Evolutionary conservation across 2,329 filamentous ascomycete genomes (phyloP).

Genomic region (Apiospora hydei): DNA sequence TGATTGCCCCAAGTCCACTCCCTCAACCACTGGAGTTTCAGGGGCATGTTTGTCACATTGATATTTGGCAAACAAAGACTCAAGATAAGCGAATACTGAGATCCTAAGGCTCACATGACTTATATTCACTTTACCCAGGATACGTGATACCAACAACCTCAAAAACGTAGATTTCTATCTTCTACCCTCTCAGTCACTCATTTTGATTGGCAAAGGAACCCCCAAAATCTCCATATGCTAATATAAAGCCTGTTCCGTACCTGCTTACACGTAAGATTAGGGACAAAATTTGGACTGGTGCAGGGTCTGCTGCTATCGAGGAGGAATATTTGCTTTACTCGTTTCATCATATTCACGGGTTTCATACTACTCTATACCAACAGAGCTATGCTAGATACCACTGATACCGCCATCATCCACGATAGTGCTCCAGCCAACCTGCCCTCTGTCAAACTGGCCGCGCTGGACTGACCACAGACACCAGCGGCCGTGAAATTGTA

Average conservation of each 20-base stretch:
- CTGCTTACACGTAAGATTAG: too few species aligned
- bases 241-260: background rate
- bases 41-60: slow-evolving; percentile 18
- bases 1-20: slow-evolving; percentile 21
- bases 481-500: background rate
- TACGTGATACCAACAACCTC: background rate
- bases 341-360: too few species aligned
- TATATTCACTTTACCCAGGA: too few species aligned
- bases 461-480: background rate
- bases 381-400: background rate
- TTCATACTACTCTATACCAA: background rate
- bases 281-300: too few species aligned
- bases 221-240: background rate
- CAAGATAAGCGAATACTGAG: background rate
- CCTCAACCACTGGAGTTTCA: background rate
- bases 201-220: background rate
- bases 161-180: background rate
- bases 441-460: background rate
- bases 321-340: too few species aligned
- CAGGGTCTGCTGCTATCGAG: too few species aligned
- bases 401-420: background rate
- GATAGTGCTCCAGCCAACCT: background rate
- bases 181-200: background rate
- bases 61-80: background rate
- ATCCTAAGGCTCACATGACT: too few species aligned